Evolutionary conservation across 2,329 filamentous ascomycete genomes (phyloP).

Genomic region (Fusarium gaditjirri): DNA sequence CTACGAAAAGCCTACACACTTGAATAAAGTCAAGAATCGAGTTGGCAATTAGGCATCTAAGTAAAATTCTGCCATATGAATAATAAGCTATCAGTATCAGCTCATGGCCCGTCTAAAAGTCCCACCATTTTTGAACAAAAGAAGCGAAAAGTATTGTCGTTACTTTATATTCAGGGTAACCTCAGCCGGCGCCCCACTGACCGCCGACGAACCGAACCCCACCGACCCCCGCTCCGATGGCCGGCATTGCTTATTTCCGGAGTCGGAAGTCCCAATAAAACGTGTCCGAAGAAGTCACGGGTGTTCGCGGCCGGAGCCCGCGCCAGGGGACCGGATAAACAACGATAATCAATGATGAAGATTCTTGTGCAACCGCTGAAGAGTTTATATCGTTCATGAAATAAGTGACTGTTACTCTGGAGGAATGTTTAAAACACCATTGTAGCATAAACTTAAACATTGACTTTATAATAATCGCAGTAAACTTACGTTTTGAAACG

Average conservation of each 20-base stretch:
- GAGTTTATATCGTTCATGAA: background rate
- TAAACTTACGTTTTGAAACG: background rate
- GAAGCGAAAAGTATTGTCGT: background rate
- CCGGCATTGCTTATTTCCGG: conserved; percentile 24
- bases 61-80: accelerated
- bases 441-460: background rate
- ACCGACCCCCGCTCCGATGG: conserved; percentile 35
- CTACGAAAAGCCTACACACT: no score
- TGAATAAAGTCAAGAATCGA: no score
- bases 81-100: background rate
- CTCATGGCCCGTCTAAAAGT: background rate
- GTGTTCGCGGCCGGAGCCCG: conserved; percentile 18
- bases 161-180: conserved; percentile 23
- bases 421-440: background rate
- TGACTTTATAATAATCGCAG: background rate
- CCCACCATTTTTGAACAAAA: background rate
- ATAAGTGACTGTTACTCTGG: background rate
- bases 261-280: conserved; percentile 31
- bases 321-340: conserved; percentile 14
- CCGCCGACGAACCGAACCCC: conserved; percentile 11
- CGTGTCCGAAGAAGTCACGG: conserved; percentile 15
- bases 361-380: background rate
- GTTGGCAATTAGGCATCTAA: background rate
- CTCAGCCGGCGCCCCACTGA: background rate
- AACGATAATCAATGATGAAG: conserved; percentile 17